Percentiles rank a stretch among this genome's conserved stretches.
Conservation (phyloP, 192 early-diverging fungal species). For the Mycoemilia scoparia region DNA sequence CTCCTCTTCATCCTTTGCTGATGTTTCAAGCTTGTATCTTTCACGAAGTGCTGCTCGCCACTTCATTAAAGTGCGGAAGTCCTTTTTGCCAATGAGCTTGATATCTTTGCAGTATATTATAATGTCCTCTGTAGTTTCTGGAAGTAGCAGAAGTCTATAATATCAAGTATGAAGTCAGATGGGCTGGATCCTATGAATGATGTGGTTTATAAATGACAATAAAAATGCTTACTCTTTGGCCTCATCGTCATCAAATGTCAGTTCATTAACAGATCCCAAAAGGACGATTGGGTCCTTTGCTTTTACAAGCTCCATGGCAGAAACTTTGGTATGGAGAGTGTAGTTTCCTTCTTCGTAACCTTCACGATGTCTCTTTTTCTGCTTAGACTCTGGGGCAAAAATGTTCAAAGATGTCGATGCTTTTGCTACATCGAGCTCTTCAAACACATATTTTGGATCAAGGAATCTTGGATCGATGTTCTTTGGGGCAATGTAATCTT, state of each 20-base stretch:
- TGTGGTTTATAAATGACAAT: background rate
- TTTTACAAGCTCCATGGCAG: slow-evolving; percentile 64
- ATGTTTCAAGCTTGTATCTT: slow-evolving; percentile 19
- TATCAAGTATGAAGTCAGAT: too few relatives aligned
- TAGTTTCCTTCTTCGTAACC: slow-evolving; percentile 96
- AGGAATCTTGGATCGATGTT: slow-evolving; percentile 87
- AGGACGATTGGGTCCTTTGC: slow-evolving; percentile 56
- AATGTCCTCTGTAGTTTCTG: slow-evolving; percentile 67
- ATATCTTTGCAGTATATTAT: slow-evolving; percentile 67
- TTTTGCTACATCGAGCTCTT: slow-evolving; percentile 58
- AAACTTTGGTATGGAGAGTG: slow-evolving; percentile 57
- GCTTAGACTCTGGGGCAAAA: slow-evolving; percentile 68
- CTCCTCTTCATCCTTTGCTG: slow-evolving; percentile 13
- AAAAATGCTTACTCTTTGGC: slow-evolving; percentile 24
- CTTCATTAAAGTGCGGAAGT: slow-evolving; percentile 77
- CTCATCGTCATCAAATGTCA: slow-evolving; percentile 59
- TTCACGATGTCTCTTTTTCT: slow-evolving; percentile 76
- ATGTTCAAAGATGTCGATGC: slow-evolving; percentile 45
- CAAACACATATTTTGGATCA: slow-evolving; percentile 86
- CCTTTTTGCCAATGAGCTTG: slow-evolving; percentile 80
- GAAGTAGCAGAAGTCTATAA: slow-evolving; percentile 30
- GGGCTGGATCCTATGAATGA: too few relatives aligned
- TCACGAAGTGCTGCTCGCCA: slow-evolving; percentile 69
- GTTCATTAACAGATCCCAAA: slow-evolving; percentile 57
- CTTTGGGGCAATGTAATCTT: slow-evolving; percentile 80